Conservation (phyloP, 2,329 filamentous ascomycete genomes). For the Trichoderma arundinaceum region DNA sequence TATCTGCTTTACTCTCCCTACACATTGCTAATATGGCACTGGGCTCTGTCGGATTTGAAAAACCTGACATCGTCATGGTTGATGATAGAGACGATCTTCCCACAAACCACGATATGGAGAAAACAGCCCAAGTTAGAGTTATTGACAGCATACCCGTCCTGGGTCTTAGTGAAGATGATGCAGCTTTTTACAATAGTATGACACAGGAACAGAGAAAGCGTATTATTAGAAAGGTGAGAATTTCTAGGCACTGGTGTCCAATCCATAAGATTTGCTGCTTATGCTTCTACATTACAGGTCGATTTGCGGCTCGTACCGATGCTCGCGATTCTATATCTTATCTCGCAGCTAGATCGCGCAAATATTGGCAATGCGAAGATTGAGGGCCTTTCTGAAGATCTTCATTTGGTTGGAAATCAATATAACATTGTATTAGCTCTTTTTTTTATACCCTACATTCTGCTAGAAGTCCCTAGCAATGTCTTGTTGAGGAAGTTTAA, state of each 20-base stretch:
- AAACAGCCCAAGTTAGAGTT: not conserved
- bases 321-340: slow-evolving; percentile 16
- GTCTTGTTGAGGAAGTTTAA: slow-evolving; percentile 30
- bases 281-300: not conserved
- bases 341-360: slow-evolving; percentile 20
- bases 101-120: not conserved
- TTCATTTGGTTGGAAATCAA: slow-evolving; percentile 34
- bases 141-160: slow-evolving; percentile 14
- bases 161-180: slow-evolving; percentile 15
- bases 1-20: not conserved
- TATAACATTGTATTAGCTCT: slow-evolving; percentile 37
- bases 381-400: slow-evolving; percentile 36
- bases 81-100: not conserved
- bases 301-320: slow-evolving; percentile 15
- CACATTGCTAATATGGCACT: not conserved
- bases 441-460: slow-evolving; percentile 36
- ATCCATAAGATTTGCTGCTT: not conserved
- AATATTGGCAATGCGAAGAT: slow-evolving; percentile 36
- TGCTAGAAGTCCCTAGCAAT: slow-evolving; percentile 33
- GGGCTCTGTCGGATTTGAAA: not conserved
- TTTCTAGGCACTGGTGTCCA: accelerated
- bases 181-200: slow-evolving; percentile 12
- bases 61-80: slow-evolving; percentile 13
- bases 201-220: not conserved
- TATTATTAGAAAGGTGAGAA: slow-evolving; percentile 16